Evolutionary conservation across 768 basidiomycete species (phyloP), one percentile per base, ranked within the genome.

Genomic region (Xerocomellus amylosporus): DNA sequence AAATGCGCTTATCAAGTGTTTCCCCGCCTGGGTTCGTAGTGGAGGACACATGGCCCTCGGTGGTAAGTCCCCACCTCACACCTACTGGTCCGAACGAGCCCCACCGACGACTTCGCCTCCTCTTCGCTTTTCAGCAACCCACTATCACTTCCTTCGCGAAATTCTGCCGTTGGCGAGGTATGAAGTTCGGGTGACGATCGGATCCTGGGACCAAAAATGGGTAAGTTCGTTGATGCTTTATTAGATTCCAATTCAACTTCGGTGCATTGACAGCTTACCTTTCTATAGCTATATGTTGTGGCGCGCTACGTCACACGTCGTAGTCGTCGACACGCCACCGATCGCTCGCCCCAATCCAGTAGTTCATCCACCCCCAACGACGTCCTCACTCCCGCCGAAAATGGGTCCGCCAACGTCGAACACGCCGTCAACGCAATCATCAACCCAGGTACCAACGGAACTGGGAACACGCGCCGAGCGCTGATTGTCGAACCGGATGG

Each of bases 201-300:
- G 73, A 12, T 72, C 78, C 6, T 91, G 89, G 89, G 88, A 89
- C 49, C 71, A 84, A 33, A 91, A 91, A 80, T 90, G 88, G 88
- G 88, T 87, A 60, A 43, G 82, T 70, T 17, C 7, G 37, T 14
- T 15, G 6, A 41, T 12, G 19, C 28, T 47, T 43, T 10, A n/a
- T 44, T 26, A 10, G 33, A 53, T 37, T 17, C 3, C 3, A 15
- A 22, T 22, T 33, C 34, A 8, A 13, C 12, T 54, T 42, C 4
- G 12, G 5, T 26, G 2, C 10, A 33, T 28, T 46, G 14, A 56
- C 5, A 9, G 8, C 8, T 43, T 1, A 5, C 13, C 24, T 31
- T 22, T 10, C 46, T 15, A 10, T 49, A 89, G 88, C 26, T 87
- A n/a, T 89, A 84, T 65, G 30, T 86, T 46, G 68, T 86, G 33